phyloP scores from a whole-genome alignment of 768 basidiomycete species.

The Mrakia frigida region DNA sequence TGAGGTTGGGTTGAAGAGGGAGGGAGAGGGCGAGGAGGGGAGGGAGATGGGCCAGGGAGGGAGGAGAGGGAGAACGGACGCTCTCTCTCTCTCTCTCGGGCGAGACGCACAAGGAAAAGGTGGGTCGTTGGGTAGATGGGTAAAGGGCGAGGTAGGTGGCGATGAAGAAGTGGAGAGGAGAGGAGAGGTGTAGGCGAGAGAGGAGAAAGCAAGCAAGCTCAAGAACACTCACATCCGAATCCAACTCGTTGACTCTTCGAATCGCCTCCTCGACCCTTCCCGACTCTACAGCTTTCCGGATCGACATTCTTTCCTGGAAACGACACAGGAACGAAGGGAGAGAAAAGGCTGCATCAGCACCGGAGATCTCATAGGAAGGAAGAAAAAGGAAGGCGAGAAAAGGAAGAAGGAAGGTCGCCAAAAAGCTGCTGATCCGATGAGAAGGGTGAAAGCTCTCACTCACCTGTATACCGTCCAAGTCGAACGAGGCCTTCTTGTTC shows the following conservation, averaged over 20 bases:
- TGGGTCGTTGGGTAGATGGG: background rate
- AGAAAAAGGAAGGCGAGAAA: background rate
- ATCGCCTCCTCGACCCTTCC: slow-evolving; percentile 95
- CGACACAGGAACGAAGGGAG: no score
- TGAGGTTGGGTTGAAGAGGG: slow-evolving; percentile 20
- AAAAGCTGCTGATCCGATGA: background rate
- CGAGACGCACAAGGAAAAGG: background rate
- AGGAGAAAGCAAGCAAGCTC: slow-evolving; percentile 23
- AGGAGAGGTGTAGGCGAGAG: background rate
- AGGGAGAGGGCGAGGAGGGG: background rate
- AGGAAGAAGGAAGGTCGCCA: background rate
- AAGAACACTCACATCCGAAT: slow-evolving; percentile 84
- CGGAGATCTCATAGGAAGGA: background rate
- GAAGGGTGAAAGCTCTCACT: background rate
- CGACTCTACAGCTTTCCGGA: slow-evolving; percentile 85
- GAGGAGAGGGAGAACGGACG: background rate
- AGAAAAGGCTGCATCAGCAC: background rate
- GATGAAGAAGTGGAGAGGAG: background rate
- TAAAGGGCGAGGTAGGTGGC: background rate
- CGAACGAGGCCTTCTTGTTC: background rate
- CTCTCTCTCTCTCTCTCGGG: no score
- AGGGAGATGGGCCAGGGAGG: background rate
- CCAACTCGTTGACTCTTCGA: slow-evolving; percentile 87
- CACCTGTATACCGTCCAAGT: slow-evolving; percentile 30
- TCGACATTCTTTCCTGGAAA: slow-evolving; percentile 81